phyloP scores from a whole-genome alignment of 352 stramenopile genomes.

The Peronosclerospora sorghi region DNA sequence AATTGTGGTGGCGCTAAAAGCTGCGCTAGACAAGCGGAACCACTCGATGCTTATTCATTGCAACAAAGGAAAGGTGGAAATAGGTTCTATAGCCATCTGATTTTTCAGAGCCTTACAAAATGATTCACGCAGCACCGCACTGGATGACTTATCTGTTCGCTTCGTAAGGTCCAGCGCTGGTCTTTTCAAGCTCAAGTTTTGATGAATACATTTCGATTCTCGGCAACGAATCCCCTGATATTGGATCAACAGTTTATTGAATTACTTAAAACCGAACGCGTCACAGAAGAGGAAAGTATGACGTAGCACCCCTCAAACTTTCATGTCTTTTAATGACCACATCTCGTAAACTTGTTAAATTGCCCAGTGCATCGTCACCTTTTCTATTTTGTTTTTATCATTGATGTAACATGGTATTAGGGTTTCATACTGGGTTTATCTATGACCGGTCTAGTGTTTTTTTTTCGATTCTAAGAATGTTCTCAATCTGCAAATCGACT shows the following conservation, averaged over 20 bases:
- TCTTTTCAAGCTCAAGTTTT: conserved; percentile 73
- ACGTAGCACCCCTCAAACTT: conserved; percentile 49
- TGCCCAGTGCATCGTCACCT: too few relatives aligned
- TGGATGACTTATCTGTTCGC: conserved; percentile 60
- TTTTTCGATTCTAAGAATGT: too few relatives aligned
- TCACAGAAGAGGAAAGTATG: conserved; percentile 33
- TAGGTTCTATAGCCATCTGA: too few relatives aligned
- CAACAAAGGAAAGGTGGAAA: conserved; percentile 73
- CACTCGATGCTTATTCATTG: conserved; percentile 83
- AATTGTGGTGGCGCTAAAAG: conserved; percentile 59
- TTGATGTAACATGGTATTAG: too few relatives aligned
- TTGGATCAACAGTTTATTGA: conserved; percentile 86
- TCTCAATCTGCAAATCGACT: too few relatives aligned
- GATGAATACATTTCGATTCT: conserved; percentile 84
- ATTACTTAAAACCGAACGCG: conserved; percentile 70
- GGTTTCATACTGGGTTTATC: too few relatives aligned
- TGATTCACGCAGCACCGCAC: conserved; percentile 53
- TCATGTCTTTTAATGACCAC: conserved; percentile 48
- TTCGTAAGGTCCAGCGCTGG: conserved; percentile 77
- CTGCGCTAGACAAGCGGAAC: conserved; percentile 75
- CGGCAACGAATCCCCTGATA: conserved; percentile 72
- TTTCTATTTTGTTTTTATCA: too few relatives aligned
- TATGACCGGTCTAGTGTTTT: too few relatives aligned
- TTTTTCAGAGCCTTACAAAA: too few relatives aligned
- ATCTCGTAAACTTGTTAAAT: too few relatives aligned